Base-by-base conservation (phyloP, 1,284 basidiomycete species). In the Volvariella surrecta region DNA sequence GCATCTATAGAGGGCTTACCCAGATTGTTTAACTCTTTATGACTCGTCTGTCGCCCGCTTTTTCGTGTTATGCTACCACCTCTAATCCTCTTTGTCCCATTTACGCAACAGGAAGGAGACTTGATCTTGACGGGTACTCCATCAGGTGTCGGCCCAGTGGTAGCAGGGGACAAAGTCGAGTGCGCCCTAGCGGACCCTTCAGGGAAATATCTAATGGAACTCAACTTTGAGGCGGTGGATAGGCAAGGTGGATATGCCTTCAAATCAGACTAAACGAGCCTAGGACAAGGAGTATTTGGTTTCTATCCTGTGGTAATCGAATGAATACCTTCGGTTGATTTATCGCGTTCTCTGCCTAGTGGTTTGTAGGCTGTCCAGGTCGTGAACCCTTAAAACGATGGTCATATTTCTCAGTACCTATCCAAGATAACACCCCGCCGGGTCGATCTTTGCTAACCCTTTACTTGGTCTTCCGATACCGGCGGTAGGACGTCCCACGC, bases 51-150 rank as follows among this genome's bases (percentile, higher is more conserved):
- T 31, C 9, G 15, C 15, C 15, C n/a, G n/a, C n/a, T n/a, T n/a
- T n/a, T n/a, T n/a, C n/a, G n/a, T n/a, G n/a, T n/a, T n/a, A n/a
- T 9, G 9, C 30, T 31, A 9, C 15, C 9, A 31, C 18, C 34
- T 35, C 34, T 6, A 35, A 6, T 19, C 43, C 42, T 15, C 19
- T 39, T 24, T 31, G 45, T 37, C 35, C 39, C 43, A 30, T 51
- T 22, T 42, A 34, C 30, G 22, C 38, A n/a, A 28, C 39, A 90
- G 86, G 89, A 92, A 61, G 89, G 89, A n/a, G 90, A 94, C 54
- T 64, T 93, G 11, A 67, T 94, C 45, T 68, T 94, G 19, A 94
- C 90, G 1, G 89, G 90, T 11, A 98, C 94, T 2, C 95, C 95
- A 0, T 76, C 83, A 0, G 95, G 95, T 21, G 92, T 98, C 1